Conservation (phyloP, 2,329 filamentous ascomycete genomes). For the Coniochaeta pulveracea region DNA sequence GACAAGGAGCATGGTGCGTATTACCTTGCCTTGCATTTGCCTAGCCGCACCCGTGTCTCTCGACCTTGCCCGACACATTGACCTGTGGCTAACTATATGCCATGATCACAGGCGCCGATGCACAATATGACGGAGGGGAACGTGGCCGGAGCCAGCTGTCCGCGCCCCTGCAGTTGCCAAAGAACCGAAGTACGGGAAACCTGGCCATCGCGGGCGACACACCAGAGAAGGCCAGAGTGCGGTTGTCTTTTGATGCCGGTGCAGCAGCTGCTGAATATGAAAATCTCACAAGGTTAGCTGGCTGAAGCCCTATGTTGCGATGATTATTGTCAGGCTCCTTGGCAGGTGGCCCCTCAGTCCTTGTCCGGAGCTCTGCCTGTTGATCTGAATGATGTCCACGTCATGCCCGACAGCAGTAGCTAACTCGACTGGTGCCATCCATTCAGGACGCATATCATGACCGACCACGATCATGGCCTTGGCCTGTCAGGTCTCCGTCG, state of each 20-base stretch:
- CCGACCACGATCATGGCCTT: conserved; percentile 79
- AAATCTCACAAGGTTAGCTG: conserved; percentile 59
- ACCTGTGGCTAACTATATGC: neutral
- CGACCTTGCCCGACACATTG: neutral
- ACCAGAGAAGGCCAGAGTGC: conserved; percentile 50
- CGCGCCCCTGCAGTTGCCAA: conserved; percentile 41
- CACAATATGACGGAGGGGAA: conserved; percentile 23
- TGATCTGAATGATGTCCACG: conserved; percentile 5
- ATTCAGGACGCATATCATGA: conserved; percentile 65
- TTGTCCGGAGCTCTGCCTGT: conserved; percentile 15
- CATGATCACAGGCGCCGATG: conserved; percentile 25
- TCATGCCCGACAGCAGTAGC: conserved; percentile 10
- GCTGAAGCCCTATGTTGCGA: conserved; percentile 7
- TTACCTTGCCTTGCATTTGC: neutral
- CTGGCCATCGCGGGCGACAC: conserved; percentile 35
- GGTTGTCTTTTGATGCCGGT: conserved; percentile 68
- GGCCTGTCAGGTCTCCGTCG: conserved; percentile 80
- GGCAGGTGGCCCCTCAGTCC: conserved; percentile 2
- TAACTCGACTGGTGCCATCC: conserved; percentile 10
- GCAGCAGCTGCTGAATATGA: conserved; percentile 53
- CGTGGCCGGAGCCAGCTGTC: conserved; percentile 33
- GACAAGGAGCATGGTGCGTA: conserved; percentile 29
- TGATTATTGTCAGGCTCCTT: conserved; percentile 11
- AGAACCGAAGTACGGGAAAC: conserved; percentile 56
- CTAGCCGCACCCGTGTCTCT: too few species aligned